These are phyloP conservation scores for Nicotiana tabacum DNA, from an alignment of 257 asterid genomes.

Conservation along the genomic window DNA sequence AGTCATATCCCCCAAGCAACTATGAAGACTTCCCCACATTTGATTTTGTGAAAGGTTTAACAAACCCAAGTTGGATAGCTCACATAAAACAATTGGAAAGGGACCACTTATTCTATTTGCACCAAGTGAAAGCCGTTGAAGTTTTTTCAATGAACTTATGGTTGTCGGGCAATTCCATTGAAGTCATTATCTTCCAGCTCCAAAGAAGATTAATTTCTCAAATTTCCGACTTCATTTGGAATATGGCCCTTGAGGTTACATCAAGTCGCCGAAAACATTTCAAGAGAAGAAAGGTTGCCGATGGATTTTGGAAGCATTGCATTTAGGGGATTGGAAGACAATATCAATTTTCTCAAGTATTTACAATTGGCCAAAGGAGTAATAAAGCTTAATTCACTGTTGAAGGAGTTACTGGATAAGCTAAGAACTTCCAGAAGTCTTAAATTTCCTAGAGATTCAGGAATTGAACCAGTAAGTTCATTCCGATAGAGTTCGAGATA, in stretches of 20 bases:
- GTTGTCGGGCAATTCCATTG: slow-evolving; percentile 14
- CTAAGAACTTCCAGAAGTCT: neutral
- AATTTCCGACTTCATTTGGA: slow-evolving; percentile 19
- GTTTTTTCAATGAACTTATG: neutral
- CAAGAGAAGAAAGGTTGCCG: neutral
- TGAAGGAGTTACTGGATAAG: neutral
- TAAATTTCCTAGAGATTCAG: slow-evolving; percentile 11
- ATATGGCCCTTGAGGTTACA: neutral
- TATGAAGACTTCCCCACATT: slow-evolving; percentile 20
- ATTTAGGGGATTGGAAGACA: neutral
- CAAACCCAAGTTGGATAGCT: neutral
- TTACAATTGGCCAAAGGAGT: slow-evolving; percentile 25
- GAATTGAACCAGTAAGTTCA: slow-evolving; percentile 11
- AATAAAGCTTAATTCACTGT: slow-evolving; percentile 16
- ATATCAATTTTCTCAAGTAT: neutral
- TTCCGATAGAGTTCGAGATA: neutral
- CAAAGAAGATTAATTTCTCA: slow-evolving; percentile 16
- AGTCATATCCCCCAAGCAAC: slow-evolving; percentile 22
- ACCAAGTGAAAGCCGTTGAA: slow-evolving; percentile 9
- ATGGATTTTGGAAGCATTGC: neutral
- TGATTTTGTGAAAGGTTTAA: slow-evolving; percentile 14
- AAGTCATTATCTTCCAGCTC: slow-evolving; percentile 15
- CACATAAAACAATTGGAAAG: slow-evolving; percentile 15
- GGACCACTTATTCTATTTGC: slow-evolving; percentile 15
- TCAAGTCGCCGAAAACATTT: neutral